phyloP scores from a whole-genome alignment of 768 basidiomycete genomes.

The Udeniomyces megalosporus region DNA sequence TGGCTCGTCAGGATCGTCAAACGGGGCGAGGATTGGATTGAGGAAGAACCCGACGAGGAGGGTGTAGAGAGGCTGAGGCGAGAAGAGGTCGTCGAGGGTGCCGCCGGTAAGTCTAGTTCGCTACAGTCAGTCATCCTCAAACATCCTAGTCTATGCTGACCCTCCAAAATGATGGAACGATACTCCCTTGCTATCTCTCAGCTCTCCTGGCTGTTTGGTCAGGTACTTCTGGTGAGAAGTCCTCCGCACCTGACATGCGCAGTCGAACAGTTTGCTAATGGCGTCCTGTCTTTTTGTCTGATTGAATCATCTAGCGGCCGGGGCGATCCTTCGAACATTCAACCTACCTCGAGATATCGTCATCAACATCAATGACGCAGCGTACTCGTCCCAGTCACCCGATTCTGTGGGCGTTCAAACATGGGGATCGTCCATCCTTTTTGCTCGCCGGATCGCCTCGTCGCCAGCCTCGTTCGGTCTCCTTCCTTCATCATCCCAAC shows the following conservation, averaged over 20 bases:
- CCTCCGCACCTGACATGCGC: conserved; percentile 18
- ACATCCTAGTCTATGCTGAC: too few species aligned
- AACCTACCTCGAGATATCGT: conserved; percentile 4
- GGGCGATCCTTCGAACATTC: conserved; percentile 9
- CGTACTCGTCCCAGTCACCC: conserved; percentile 8
- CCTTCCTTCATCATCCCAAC: conserved; percentile 21
- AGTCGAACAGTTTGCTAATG: neutral
- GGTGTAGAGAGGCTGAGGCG: conserved; percentile 32
- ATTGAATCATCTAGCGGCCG: conserved; percentile 5
- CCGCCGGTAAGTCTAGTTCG: too few species aligned
- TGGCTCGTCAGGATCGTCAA: conserved; percentile 60
- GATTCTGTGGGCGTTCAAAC: conserved; percentile 45
- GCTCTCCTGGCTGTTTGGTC: conserved; percentile 19
- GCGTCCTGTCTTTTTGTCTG: neutral
- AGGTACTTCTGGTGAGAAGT: conserved; percentile 27
- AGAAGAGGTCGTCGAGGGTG: conserved; percentile 39
- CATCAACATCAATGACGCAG: conserved; percentile 14
- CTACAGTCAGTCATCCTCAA: too few species aligned
- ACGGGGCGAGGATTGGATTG: conserved; percentile 42
- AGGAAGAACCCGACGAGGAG: conserved; percentile 16
- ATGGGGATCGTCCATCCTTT: conserved; percentile 62
- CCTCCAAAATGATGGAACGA: too few species aligned
- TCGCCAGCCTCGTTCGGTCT: conserved; percentile 19
- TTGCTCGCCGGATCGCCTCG: conserved; percentile 38
- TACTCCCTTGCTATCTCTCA: too few species aligned